Percentiles rank a stretch among this genome's conserved stretches.
Evolutionary conservation across 1,139 yeast genomes (phyloP).

Genomic region (Blastobotrys raffinosifermentans): DNA sequence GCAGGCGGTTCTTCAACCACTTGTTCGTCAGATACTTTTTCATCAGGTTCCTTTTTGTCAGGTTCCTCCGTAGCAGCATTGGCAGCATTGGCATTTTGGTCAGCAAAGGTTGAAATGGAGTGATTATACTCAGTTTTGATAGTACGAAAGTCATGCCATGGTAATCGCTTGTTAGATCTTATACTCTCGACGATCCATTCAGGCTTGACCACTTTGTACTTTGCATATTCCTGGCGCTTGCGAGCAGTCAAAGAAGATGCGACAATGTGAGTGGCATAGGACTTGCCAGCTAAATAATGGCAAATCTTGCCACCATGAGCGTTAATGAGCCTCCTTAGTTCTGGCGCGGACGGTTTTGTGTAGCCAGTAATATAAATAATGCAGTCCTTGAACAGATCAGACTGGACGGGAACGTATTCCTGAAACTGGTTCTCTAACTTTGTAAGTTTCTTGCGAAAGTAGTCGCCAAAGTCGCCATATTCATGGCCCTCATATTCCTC

Average conservation of each 20-base stretch:
- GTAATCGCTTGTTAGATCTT: conserved; percentile 40
- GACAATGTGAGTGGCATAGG: conserved; percentile 75
- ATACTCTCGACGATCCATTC: conserved; percentile 74
- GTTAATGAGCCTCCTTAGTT: conserved; percentile 64
- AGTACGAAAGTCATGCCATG: conserved; percentile 54
- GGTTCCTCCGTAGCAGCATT: conserved; percentile 1
- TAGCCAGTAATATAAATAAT: conserved; percentile 77
- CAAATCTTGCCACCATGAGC: conserved; percentile 76
- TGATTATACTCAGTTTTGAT: neutral
- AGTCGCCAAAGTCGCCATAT: conserved; percentile 68
- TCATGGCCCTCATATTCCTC: conserved; percentile 39
- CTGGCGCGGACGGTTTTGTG: conserved; percentile 70
- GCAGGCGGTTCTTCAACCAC: conserved; percentile 2
- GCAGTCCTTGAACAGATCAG: conserved; percentile 53
- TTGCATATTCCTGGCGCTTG: conserved; percentile 57
- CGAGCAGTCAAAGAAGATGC: conserved; percentile 76
- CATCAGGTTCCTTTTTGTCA: conserved; percentile 2
- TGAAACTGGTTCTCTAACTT: conserved; percentile 63
- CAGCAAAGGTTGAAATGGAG: neutral
- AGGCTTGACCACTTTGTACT: conserved; percentile 73
- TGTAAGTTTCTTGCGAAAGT: conserved; percentile 58
- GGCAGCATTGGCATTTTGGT: neutral
- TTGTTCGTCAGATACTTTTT: neutral
- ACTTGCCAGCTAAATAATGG: conserved; percentile 61
- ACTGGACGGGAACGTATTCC: conserved; percentile 33